Evolutionary conservation across 352 stramenopile genomes (phyloP), one percentile per base, ranked within the genome.

Genomic region (Phytophthora litchii): DNA sequence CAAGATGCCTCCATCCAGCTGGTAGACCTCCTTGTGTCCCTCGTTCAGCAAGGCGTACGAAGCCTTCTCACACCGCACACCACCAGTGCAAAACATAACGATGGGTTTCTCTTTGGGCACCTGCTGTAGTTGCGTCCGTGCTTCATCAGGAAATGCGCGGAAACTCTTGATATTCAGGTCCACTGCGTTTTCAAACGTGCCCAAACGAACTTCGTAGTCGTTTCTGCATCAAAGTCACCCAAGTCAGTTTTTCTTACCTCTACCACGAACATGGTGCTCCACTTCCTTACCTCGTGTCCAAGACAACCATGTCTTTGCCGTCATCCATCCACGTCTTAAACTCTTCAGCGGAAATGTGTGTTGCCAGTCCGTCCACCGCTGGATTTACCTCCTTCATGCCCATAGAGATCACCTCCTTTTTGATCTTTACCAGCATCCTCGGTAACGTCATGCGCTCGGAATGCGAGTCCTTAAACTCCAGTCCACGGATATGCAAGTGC

Each of bases 41-140:
- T 81, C 71, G n/a, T 83, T 65, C 1, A 83, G 54, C 43, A 91
- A 67, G 11, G 72, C 74, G 57, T 86, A 88, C 32, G 82, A 84
- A 3, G 82, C 82, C 54, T 91, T 91, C 45, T 91, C 82, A 44
- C 79, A 91, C 10, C 82, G 79, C 40, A 91, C 82, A 27, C 82
- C 82, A 31, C 82, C 82, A 17, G 82, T 91, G 63, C 82, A 89
- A 54, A 89, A 91, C 82, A 91, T 91, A 6, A 91, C 79, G n/a
- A 91, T 78, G 2, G 79, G 75, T 23, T 86, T 89, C 20, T 88
- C 76, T 41, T 91, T 89, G 0, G 82, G 78, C 7, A 89, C 61
- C 3, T 76, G 44, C 36, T 80, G 47, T 31, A 89, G 54, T 31
- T 81, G 60, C 5, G 64, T 37, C 17, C 65, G 78, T 23, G 66